phyloP scores from a whole-genome alignment of 1,284 basidiomycete species.

The Ceratobasidium sp. region DNA sequence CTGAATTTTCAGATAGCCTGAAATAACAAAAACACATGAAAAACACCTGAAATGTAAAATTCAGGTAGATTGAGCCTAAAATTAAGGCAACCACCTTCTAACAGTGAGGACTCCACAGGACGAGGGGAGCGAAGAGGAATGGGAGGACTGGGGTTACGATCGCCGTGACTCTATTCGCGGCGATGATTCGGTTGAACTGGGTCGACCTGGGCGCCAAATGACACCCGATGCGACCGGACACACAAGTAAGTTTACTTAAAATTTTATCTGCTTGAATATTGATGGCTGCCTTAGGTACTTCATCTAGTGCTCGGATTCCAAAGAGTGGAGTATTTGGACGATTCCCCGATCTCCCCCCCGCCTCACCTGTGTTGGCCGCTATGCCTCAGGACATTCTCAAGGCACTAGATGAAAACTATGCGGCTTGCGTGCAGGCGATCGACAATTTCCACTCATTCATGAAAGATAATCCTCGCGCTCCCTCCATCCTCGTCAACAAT shows the following conservation, averaged over 20 bases:
- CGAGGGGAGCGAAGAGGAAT: conserved; percentile 1
- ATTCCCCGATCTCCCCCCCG: background rate
- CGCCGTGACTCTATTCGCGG: background rate
- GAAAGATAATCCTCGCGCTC: background rate
- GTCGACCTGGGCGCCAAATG: background rate
- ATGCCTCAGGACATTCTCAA: background rate
- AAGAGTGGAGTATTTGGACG: too few species aligned
- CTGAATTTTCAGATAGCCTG: too few species aligned
- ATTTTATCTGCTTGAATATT: background rate
- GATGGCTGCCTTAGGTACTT: background rate
- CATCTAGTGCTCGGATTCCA: too few species aligned
- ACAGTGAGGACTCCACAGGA: background rate
- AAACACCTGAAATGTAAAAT: too few species aligned
- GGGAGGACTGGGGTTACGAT: background rate
- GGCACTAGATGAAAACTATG: background rate
- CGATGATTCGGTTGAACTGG: background rate
- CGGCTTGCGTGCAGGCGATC: background rate
- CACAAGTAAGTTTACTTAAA: background rate
- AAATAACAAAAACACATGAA: too few species aligned
- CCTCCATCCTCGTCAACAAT: background rate
- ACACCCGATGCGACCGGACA: background rate
- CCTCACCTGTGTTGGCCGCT: background rate
- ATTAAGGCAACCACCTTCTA: too few species aligned
- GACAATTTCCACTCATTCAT: background rate
- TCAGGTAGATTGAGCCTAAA: too few species aligned